Percentiles rank a stretch among this genome's conserved stretches.
phyloP scores from a whole-genome alignment of 2,329 filamentous ascomycete genomes.

The Trichoderma citrinoviride region DNA sequence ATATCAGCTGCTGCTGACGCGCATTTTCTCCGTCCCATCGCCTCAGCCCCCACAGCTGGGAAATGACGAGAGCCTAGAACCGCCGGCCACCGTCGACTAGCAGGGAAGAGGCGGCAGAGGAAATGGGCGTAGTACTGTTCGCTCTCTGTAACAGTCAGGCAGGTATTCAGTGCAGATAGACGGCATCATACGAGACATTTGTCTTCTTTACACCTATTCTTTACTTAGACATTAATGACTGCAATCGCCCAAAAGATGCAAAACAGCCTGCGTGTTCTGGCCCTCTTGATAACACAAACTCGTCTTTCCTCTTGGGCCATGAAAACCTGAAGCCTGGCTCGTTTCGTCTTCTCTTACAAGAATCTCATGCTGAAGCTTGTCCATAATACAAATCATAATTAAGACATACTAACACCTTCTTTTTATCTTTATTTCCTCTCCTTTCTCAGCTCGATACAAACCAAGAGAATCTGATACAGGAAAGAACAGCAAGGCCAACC shows the following conservation, averaged over 20 bases:
- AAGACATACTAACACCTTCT: background rate
- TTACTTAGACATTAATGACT: background rate
- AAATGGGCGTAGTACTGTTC: background rate
- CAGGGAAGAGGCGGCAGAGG: background rate
- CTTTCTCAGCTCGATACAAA: background rate
- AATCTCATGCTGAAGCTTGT: background rate
- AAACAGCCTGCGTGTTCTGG: background rate
- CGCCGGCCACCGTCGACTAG: slow-evolving; percentile 3
- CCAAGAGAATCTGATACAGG: background rate
- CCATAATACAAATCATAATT: background rate
- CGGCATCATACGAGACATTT: background rate
- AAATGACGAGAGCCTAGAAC: slow-evolving; percentile 9
- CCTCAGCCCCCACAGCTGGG: background rate
- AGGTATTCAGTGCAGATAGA: background rate
- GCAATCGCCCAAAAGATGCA: background rate
- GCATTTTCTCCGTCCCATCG: background rate
- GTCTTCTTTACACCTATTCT: background rate
- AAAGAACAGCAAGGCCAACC: background rate
- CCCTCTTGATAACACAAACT: background rate
- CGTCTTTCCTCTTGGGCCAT: background rate
- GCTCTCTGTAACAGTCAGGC: background rate
- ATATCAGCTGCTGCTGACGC: background rate
- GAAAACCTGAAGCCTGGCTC: background rate
- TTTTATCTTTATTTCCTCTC: background rate
- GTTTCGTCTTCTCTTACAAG: background rate